Evolutionary conservation across 108 stramenopile species (phyloP).

Genomic region (Conticribra guillardii): DNA sequence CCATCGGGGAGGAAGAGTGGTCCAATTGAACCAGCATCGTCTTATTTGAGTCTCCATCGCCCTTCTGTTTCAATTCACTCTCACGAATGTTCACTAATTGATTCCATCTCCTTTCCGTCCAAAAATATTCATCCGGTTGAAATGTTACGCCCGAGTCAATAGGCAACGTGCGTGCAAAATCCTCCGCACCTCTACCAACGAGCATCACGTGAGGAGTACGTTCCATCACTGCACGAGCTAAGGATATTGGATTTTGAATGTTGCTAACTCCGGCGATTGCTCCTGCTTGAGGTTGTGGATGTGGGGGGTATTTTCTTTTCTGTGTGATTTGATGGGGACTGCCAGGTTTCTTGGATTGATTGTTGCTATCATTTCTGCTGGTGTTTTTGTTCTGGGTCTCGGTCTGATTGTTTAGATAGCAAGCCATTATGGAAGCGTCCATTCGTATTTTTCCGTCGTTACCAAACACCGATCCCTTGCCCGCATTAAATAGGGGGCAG

Average conservation of each 20-base stretch:
- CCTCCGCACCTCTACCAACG: conserved; percentile 37
- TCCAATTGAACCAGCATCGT: conserved; percentile 37
- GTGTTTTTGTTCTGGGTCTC: background rate
- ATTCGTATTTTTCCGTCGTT: conserved; percentile 31
- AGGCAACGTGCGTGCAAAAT: conserved; percentile 23
- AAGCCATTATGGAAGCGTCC: conserved; percentile 47
- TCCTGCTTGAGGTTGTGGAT: conserved; percentile 32
- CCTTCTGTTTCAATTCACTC: background rate
- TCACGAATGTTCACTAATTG: conserved; percentile 23
- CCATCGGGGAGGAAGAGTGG: conserved; percentile 7
- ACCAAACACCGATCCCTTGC: conserved; percentile 34
- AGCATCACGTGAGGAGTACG: conserved; percentile 39
- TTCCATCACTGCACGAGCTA: conserved; percentile 41
- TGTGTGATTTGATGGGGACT: conserved; percentile 21
- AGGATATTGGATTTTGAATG: conserved; percentile 35
- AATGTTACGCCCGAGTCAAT: conserved; percentile 11
- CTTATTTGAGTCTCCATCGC: conserved; percentile 6
- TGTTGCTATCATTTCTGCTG: background rate
- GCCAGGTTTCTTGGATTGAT: background rate
- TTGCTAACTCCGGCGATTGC: conserved; percentile 30
- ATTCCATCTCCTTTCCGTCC: conserved; percentile 33
- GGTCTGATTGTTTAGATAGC: conserved; percentile 4
- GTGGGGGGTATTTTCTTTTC: conserved; percentile 20
- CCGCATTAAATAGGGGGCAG: conserved; percentile 42
- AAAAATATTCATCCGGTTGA: conserved; percentile 41